These are phyloP conservation scores for Pleurotus pulmonarius DNA, from an alignment of 768 basidiomycete species.

Conservation along the genomic window DNA sequence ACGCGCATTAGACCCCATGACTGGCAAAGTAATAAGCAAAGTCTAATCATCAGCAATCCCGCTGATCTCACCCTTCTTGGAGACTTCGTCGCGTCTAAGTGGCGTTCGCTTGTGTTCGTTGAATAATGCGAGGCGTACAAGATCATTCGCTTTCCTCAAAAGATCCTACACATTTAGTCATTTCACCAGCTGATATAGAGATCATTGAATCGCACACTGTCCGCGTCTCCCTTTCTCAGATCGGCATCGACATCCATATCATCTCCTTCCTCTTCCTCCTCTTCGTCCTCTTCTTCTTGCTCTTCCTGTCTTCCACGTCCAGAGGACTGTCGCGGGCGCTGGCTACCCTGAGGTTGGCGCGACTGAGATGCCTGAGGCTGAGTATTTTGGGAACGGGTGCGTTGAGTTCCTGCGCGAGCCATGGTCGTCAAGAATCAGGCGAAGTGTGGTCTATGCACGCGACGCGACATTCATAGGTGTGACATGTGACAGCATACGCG, in stretches of 20 bases:
- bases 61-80: slow-evolving; percentile 62
- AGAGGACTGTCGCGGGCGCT: background rate
- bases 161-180: slow-evolving; percentile 42
- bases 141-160: slow-evolving; percentile 60
- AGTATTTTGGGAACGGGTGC: background rate
- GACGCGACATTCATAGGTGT: background rate
- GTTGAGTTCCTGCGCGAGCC: background rate
- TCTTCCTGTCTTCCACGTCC: slow-evolving; percentile 23
- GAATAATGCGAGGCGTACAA: slow-evolving; percentile 82
- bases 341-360: background rate
- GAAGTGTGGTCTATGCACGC: background rate
- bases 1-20: slow-evolving; percentile 38
- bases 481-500: background rate
- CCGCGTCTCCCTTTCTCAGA: slow-evolving; percentile 18
- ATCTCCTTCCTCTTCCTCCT: slow-evolving; percentile 33
- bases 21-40: slow-evolving; percentile 14
- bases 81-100: slow-evolving; percentile 79
- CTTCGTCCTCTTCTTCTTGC: slow-evolving; percentile 17
- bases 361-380: background rate
- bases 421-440: background rate
- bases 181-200: background rate
- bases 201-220: slow-evolving; percentile 7
- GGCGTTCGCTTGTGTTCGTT: slow-evolving; percentile 65
- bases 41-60: background rate
- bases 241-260: slow-evolving; percentile 28